Base-by-base conservation (phyloP, 768 basidiomycete species). In the Epithele typhae region DNA sequence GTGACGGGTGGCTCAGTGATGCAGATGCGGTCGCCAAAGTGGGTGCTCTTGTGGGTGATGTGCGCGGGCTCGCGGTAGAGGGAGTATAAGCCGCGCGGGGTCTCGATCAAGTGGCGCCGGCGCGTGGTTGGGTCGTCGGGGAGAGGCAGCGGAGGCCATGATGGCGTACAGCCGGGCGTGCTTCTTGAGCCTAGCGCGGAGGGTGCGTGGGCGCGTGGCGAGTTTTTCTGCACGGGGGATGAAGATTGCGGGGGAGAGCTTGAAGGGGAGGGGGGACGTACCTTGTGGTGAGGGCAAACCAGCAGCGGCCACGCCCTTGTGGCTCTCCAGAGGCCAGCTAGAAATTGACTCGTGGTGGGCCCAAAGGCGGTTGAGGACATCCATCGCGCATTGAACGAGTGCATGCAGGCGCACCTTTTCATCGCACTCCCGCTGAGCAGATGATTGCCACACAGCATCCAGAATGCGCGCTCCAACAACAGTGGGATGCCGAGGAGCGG, bases 271-370 rank as follows among this genome's bases (percentile, higher is more conserved):
- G 15, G 23, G 41, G 34, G 10, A 32, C 64, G 73, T 37, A 25
- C 79, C 79, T 64, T 54, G 67, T 57, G 8, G 78, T 74, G 3
- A 72, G 73, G 22, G 76, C 70, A 57, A 79, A 68, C 84, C 84
- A 87, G 47, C 78, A 62, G 0, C 81, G 41, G 79, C 73, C 0
- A 78, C 61, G 52, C 77, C 79, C 21, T 64, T 33, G 7, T 64
- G 53, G 40, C 58, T 75, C 34, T 84, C 81, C 2, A 59, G 52
- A 0, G 83, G 82, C 83, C 84, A 86, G 3, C 77, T 79, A 35
- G 71, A 56, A 50, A 63, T 42, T 11, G 21, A 4, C 11, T 59
- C 55, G 2, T 58, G 43, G 19, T 59, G 53, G 25, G 74, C 68
- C 68, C 76, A 76, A 23, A 84, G 65, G 8, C 71, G 68, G 18